Percentiles rank a stretch among this genome's conserved stretches.
Conservation (phyloP, 495 filamentous ascomycete genomes). For the Tetracladium marchalianum region DNA sequence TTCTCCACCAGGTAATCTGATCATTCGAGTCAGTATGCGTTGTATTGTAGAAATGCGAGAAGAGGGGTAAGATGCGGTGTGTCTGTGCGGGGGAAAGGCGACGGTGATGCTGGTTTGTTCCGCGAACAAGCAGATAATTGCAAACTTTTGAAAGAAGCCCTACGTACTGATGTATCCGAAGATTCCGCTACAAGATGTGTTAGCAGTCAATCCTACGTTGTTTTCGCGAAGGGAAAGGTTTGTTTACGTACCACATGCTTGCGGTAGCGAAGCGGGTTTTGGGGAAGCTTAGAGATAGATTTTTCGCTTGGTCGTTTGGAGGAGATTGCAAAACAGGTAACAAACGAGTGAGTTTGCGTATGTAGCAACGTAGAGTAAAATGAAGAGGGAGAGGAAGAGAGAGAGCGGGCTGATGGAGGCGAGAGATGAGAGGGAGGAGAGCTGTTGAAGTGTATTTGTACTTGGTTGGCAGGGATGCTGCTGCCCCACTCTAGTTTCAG, state of each 20-base stretch:
- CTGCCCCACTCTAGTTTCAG: neutral
- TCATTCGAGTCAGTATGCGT: no score
- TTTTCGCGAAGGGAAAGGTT: neutral
- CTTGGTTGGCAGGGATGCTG: neutral
- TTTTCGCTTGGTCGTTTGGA: neutral
- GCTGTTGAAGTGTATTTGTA: neutral
- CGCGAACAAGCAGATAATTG: neutral
- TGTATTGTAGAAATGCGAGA: no score
- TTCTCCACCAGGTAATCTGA: conserved; percentile 73
- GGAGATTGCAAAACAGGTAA: neutral
- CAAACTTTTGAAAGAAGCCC: conserved; percentile 33
- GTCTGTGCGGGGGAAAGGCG: no score
- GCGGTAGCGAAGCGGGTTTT: neutral
- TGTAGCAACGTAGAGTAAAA: conserved; percentile 18
- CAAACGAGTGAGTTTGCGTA: conserved; percentile 21
- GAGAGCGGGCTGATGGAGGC: neutral
- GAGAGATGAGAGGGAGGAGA: neutral
- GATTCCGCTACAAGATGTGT: conserved; percentile 62
- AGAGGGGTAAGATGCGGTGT: no score
- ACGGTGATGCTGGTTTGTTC: neutral
- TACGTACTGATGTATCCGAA: conserved; percentile 82
- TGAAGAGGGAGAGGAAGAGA: conserved; percentile 3
- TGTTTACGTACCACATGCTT: conserved; percentile 15
- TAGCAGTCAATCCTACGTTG: neutral
- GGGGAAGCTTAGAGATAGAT: neutral